Percentiles rank a stretch among this genome's conserved stretches.
Conservation (phyloP, 2,329 filamentous ascomycete species). For the Penicillium sp. region DNA sequence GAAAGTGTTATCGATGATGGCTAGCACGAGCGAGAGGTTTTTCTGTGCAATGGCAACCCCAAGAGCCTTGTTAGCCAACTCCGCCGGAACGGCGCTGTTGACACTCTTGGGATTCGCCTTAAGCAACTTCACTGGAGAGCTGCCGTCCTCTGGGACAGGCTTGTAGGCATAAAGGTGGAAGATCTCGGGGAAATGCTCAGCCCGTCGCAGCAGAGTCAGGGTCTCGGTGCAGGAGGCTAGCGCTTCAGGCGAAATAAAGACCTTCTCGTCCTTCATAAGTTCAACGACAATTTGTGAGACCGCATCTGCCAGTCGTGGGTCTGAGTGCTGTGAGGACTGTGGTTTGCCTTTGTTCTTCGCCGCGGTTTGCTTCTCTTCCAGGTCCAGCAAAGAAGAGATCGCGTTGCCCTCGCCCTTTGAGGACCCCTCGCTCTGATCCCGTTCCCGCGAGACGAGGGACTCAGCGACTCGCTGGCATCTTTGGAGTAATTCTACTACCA, state of each 20-base stretch:
- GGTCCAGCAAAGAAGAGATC: constrained; percentile 35
- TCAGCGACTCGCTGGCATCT: constrained; percentile 30
- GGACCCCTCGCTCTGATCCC: constrained; percentile 14
- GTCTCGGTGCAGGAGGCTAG: constrained; percentile 67
- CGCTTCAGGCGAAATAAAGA: constrained; percentile 68
- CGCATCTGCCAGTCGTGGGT: constrained; percentile 33
- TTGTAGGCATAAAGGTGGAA: constrained; percentile 79
- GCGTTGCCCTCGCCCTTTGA: constrained; percentile 27
- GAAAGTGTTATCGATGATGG: constrained; percentile 59
- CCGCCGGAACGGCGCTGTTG: constrained; percentile 62
- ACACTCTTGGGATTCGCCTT: constrained; percentile 59
- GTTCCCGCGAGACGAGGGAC: constrained; percentile 23
- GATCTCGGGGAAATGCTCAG: constrained; percentile 68
- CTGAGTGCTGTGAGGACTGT: constrained; percentile 24
- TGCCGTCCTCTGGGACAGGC: constrained; percentile 56
- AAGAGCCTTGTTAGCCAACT: constrained; percentile 64
- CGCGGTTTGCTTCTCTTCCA: constrained; percentile 31
- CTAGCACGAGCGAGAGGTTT: constrained; percentile 68
- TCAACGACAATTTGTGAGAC: constrained; percentile 55
- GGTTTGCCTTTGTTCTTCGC: constrained; percentile 13
- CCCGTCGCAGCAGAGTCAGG: constrained; percentile 62
- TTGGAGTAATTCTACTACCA: constrained; percentile 28
- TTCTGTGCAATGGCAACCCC: constrained; percentile 69
- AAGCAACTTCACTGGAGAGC: constrained; percentile 52
- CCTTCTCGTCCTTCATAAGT: constrained; percentile 62